phyloP scores from a whole-genome alignment of 2,329 filamentous ascomycete genomes.

The Fusarium pseudocircinatum region DNA sequence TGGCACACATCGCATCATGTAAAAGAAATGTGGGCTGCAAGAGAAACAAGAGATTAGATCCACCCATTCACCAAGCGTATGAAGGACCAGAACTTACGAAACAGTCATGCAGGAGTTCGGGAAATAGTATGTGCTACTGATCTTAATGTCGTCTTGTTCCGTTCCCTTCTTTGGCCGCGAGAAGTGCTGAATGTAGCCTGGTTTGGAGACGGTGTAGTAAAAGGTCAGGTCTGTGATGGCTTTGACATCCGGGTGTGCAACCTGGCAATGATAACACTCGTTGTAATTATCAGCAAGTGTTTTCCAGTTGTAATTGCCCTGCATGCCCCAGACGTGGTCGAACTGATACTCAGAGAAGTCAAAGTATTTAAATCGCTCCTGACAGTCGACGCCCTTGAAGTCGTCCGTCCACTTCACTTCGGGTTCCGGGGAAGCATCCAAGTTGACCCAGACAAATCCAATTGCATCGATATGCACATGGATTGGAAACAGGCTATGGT shows the following conservation, averaged over 20 bases:
- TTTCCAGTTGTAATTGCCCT: conserved; percentile 68
- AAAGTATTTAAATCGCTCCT: conserved; percentile 55
- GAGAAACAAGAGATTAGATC: background rate
- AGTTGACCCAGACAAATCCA: conserved; percentile 67
- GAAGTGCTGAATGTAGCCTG: conserved; percentile 32
- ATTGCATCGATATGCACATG: conserved; percentile 61
- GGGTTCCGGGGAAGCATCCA: conserved; percentile 52
- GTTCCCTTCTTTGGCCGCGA: background rate
- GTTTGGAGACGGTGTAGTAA: conserved; percentile 7
- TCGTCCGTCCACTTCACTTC: conserved; percentile 60
- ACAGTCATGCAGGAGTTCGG: conserved; percentile 31
- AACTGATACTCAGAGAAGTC: conserved; percentile 63
- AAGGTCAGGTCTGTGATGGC: background rate
- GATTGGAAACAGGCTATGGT: conserved; percentile 64
- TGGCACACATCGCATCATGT: conserved; percentile 30
- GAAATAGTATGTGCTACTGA: conserved; percentile 24
- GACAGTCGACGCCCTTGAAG: conserved; percentile 57
- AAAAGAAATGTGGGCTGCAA: conserved; percentile 21
- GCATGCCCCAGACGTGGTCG: conserved; percentile 65
- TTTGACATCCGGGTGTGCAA: conserved; percentile 27
- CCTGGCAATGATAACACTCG: conserved; percentile 48
- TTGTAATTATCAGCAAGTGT: conserved; percentile 71
- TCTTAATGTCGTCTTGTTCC: conserved; percentile 4
- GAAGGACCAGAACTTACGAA: background rate
- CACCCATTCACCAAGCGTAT: fast-evolving